Evolutionary conservation across 306 rosid genomes (phyloP).

Genomic region (Hippophae gyantsensis): DNA sequence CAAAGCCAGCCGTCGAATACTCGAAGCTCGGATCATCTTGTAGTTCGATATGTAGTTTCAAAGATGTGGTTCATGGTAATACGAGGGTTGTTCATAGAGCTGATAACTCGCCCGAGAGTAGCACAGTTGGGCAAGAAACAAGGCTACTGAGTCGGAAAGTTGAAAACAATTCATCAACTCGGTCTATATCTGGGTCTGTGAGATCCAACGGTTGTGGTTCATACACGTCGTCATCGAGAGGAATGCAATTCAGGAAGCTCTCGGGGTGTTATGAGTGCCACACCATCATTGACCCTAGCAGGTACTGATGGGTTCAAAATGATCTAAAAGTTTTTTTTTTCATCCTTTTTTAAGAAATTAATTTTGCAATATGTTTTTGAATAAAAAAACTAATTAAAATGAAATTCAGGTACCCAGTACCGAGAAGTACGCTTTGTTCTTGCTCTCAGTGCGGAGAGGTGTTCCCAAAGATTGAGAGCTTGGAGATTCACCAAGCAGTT

Average conservation of each 20-base stretch:
- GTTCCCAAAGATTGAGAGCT: slow-evolving; percentile 72
- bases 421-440: slow-evolving; percentile 60
- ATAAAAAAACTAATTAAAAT: not conserved
- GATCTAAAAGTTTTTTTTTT: too few relatives aligned
- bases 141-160: slow-evolving; percentile 48
- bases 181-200: slow-evolving; percentile 19
- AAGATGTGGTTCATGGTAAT: slow-evolving; percentile 77
- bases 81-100: slow-evolving; percentile 71
- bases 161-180: slow-evolving; percentile 23
- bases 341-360: not conserved
- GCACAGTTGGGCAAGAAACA: slow-evolving; percentile 67
- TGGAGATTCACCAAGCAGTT: slow-evolving; percentile 86
- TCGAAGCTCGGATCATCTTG: slow-evolving; percentile 83
- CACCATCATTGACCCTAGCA: slow-evolving; percentile 84
- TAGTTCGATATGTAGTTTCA: slow-evolving; percentile 85
- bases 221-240: slow-evolving; percentile 55
- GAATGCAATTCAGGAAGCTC: slow-evolving; percentile 81
- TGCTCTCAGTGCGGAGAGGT: slow-evolving; percentile 93
- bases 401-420: slow-evolving; percentile 50
- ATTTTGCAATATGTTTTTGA: not conserved
- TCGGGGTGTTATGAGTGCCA: slow-evolving; percentile 98
- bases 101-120: slow-evolving; percentile 88
- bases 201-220: slow-evolving; percentile 43
- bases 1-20: slow-evolving; percentile 30
- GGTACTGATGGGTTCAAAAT: slow-evolving; percentile 20